phyloP scores from a whole-genome alignment of 805 yeast species.

The Yarrowia yakushimensis region DNA sequence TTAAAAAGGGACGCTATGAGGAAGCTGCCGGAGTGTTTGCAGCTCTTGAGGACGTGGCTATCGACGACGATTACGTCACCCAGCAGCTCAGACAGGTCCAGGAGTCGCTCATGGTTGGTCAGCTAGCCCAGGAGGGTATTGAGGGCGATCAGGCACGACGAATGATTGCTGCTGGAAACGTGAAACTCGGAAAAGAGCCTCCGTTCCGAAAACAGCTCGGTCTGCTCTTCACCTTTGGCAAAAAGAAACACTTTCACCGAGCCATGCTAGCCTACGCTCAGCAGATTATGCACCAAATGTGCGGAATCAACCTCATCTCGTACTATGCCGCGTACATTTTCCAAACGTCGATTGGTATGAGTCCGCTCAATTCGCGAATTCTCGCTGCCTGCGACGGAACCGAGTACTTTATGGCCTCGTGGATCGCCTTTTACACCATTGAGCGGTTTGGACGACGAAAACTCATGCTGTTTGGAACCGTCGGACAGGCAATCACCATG shows the following conservation, averaged over 20 bases:
- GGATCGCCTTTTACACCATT: conserved; percentile 43
- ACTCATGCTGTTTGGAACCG: conserved; percentile 64
- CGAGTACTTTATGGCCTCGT: conserved; percentile 59
- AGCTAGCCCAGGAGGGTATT: not conserved
- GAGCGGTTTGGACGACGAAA: conserved; percentile 64
- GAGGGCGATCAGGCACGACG: not conserved
- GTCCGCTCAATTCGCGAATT: conserved; percentile 27
- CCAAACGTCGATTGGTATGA: conserved; percentile 54
- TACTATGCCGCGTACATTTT: conserved; percentile 86
- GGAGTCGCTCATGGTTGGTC: not conserved
- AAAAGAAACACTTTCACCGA: not conserved
- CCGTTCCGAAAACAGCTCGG: not conserved
- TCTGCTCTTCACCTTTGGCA: not conserved
- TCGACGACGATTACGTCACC: not conserved
- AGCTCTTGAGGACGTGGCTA: not conserved
- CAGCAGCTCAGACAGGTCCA: not conserved
- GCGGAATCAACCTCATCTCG: conserved; percentile 86
- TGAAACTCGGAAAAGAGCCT: not conserved
- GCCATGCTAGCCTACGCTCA: conserved; percentile 36
- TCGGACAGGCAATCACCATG: conserved; percentile 48
- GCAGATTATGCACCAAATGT: conserved; percentile 70
- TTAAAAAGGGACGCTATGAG: not conserved
- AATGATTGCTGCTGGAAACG: not conserved
- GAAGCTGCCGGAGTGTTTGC: conserved; percentile 7
- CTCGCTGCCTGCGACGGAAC: conserved; percentile 36